Evolutionary conservation across 2,329 filamentous ascomycete species (phyloP), one percentile per base, ranked within the genome.

Genomic region (Colletotrichum siamense): DNA sequence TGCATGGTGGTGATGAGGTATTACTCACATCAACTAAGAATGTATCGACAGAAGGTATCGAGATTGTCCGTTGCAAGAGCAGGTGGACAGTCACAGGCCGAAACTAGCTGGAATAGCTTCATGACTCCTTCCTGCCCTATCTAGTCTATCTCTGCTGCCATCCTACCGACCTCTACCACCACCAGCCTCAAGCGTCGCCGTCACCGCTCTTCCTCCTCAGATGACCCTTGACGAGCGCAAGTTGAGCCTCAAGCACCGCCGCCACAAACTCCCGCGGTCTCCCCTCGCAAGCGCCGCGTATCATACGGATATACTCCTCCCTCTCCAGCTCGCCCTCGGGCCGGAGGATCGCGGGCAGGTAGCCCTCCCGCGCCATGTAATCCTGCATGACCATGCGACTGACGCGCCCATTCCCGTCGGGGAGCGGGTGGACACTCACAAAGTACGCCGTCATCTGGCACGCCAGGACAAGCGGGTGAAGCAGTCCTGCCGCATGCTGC

Each of bases 361-460:
- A 79, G 30, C 78, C 79, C 69, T 81, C 78, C 22, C 79, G 77
- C 28, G 79, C 68, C 66, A 81, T 30, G 59, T 80, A 79, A 61
- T 80, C 79, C n/a, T 80, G 79, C 77, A 79, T 77, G 22, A 80
- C 28, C 69, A 80, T 77, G 22, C 79, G 73, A 32, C 73, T 76
- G 57, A 77, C 52, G 28, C 79, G 75, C 16, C 79, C 80, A 18
- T 81, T 81, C 9, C 79, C 79, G 71, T 81, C 77, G 26, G 75
- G 62, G 61, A 81, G 80, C 36, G 79, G 80, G 63, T 81, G 75
- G 61, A 80, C 71, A 30, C 73, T 55, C 7, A 75, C 44, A 57
- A 79, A 79, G 62, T 79, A 79, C 9, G 71, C 76, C 32, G 69
- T 77, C 26, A 77, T 28, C 52, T 81, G 78, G 32, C 79, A 77